Conservation (phyloP, 1,139 yeast genomes). For the Entelexis sorbosivorans region DNA sequence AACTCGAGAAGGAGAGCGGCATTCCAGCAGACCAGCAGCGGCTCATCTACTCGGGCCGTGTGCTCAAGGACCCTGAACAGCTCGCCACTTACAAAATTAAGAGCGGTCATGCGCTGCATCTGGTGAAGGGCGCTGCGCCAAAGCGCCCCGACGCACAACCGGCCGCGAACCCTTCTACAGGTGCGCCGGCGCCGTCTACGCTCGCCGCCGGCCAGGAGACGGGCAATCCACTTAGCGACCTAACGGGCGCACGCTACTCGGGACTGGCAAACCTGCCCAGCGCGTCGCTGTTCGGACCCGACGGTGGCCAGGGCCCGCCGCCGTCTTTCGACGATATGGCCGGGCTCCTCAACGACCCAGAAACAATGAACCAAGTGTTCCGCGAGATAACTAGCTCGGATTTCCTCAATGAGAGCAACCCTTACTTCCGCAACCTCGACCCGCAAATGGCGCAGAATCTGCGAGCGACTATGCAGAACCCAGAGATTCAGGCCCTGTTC, state of each 20-base stretch:
- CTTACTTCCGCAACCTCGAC: constrained; percentile 71
- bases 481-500: constrained; percentile 68
- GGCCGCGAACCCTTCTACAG: constrained; percentile 18
- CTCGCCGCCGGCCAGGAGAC: constrained; percentile 81
- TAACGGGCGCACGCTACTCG: constrained; percentile 92
- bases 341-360: constrained; percentile 68
- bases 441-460: constrained; percentile 82
- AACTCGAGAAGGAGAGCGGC: constrained; percentile 47
- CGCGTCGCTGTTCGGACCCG: constrained; percentile 87
- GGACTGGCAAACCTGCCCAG: constrained; percentile 83
- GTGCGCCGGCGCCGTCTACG: constrained; percentile 20
- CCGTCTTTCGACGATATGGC: constrained; percentile 68
- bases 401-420: constrained; percentile 42
- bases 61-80: constrained; percentile 72
- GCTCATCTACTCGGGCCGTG: constrained; percentile 86
- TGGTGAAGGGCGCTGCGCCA: constrained; percentile 54
- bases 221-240: constrained; percentile 78
- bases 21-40: constrained; percentile 71
- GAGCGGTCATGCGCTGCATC: constrained; percentile 75
- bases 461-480: constrained; percentile 74
- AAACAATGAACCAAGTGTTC: constrained; percentile 41
- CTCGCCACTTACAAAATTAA: constrained; percentile 68
- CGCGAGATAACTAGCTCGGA: constrained; percentile 50
- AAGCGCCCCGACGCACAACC: constrained; percentile 20
- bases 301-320: constrained; percentile 68